Evolutionary conservation across 805 yeast species (phyloP), one percentile per base, ranked within the genome.

Genomic region (Kazachstania bromeliacearum): DNA sequence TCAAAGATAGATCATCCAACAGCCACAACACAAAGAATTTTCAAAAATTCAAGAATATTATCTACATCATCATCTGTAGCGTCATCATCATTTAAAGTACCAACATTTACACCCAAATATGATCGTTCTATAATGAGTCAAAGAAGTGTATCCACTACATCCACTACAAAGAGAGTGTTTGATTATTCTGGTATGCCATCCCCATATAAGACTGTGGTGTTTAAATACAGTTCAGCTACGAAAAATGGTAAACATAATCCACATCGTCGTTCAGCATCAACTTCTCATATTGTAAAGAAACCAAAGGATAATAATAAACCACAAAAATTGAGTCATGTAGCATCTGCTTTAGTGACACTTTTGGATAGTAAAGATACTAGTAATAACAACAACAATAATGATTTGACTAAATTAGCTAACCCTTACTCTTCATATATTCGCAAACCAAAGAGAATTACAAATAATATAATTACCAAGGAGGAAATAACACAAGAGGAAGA

Each of bases 341-440:
- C 77, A 1, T 58, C 70, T 35, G 67, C 76, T 1, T 53, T 72
- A 33, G 49, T 71, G 29, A 68, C 75, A 3, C 53, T 69, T 29
- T 46, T 70, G n/a, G 66, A 63, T 23, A 49, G 47, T n/a, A 46
- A 48, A 6, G 51, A 47, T 7, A n/a, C 36, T 3, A 26, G 7
- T 16, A 7, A 5, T 7, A 43, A 43, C 8, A 40, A 40, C 10
- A 33, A 34, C 15, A 12, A 26, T 4, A 9, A 12, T n/a, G 21
- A 4, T 7, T 3, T 9, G 7, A 15, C 10, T 21, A 31, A 20
- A 9, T 48, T 61, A 22, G 62, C 67, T 10, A 69, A 70, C 42
- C 75, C 75, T 7, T 69, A 68, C 43, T 62, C 69, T 4, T 38
- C 55, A 5, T 45, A 42, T 12, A 38, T 43, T 19, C 35, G 27